Base-by-base conservation (phyloP, 345 rosid species). In the Erodium maritimum region DNA sequence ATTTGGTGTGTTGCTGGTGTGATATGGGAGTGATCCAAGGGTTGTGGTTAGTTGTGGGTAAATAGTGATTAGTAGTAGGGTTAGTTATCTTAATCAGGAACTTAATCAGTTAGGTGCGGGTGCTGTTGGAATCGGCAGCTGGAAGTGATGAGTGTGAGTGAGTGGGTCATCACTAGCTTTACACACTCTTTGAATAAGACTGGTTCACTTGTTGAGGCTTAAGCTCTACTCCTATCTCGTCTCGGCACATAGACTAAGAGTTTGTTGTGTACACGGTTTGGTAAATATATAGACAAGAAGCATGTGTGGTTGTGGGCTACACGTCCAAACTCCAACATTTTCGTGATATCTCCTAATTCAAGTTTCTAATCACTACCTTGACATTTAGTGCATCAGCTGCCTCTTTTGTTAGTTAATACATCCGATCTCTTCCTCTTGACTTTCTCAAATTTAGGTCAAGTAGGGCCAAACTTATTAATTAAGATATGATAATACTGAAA, bases 211-310 rank as follows among this genome's bases (percentile, higher is more conserved):
- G 46, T 3, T 3, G 34, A 3, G 34, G 8, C 34, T 29, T 29
- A 8, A 29, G 34, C 34, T 29, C 60, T 42, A n/a, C 34, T 58
- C 9, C 23, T 50, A 37, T 11, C 53, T 65, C 51, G 20, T 21
- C 42, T 57, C 58, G 9, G 3, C 34, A 29, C 34, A 29, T 3
- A 29, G 34, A 29, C 8, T 3, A 29, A 56, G 74, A 66, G 73
- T 59, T 73, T 66, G 79, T 76, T 66, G 64, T 56, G 79, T 64
- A 69, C 77, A 73, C 73, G 84, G 67, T 71, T 65, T 33, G 69
- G 61, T 61, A 67, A 63, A 25, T 25, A 7, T 7, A 66, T 61
- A 71, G 71, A 61, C 61, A 63, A 71, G 56, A 66, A 71, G 58
- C 70, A 79, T n/a, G n/a, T 75, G 78, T 73, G 79, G 22, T 8